Conservation (phyloP, 2,329 filamentous ascomycete species). For the Alternaria sp. region DNA sequence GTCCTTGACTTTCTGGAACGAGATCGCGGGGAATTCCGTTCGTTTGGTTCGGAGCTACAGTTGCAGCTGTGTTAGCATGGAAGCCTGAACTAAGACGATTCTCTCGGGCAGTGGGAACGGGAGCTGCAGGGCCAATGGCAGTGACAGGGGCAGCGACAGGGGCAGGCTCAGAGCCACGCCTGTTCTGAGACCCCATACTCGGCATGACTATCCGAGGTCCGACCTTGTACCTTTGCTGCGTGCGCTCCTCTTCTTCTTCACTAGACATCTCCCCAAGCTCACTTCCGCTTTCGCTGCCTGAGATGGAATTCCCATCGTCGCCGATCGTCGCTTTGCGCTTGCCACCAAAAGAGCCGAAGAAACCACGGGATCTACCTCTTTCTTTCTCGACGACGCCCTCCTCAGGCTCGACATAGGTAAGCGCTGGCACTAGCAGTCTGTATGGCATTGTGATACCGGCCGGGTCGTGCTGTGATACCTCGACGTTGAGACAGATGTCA, state of each 20-base stretch:
- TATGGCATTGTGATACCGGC: slow-evolving; percentile 89
- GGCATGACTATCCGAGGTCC: slow-evolving; percentile 43
- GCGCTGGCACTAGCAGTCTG: slow-evolving; percentile 79
- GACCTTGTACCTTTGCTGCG: slow-evolving; percentile 42
- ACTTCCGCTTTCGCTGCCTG: slow-evolving; percentile 33
- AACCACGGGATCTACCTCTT: slow-evolving; percentile 33
- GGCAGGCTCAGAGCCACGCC: slow-evolving; percentile 25
- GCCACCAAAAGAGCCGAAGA: slow-evolving; percentile 37
- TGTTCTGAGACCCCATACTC: slow-evolving; percentile 32
- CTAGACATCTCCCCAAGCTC: slow-evolving; percentile 34
- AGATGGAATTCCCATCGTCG: slow-evolving; percentile 42
- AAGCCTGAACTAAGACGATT: slow-evolving; percentile 31
- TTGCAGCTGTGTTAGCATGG: slow-evolving; percentile 30
- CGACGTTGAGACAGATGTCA: slow-evolving; percentile 87
- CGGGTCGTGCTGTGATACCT: slow-evolving; percentile 84
- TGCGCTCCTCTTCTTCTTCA: slow-evolving; percentile 40
- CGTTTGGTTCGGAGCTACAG: slow-evolving; percentile 11
- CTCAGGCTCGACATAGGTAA: slow-evolving; percentile 56
- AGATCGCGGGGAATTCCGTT: slow-evolving; percentile 14
- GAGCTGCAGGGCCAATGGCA: not conserved
- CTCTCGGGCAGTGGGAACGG: slow-evolving; percentile 13
- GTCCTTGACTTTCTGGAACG: slow-evolving; percentile 17
- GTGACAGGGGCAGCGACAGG: slow-evolving; percentile 11
- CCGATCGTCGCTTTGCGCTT: slow-evolving; percentile 33
- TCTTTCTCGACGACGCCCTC: slow-evolving; percentile 22